Base-by-base conservation (phyloP, 2,329 filamentous ascomycete genomes). In the Trichoderma sp. region DNA sequence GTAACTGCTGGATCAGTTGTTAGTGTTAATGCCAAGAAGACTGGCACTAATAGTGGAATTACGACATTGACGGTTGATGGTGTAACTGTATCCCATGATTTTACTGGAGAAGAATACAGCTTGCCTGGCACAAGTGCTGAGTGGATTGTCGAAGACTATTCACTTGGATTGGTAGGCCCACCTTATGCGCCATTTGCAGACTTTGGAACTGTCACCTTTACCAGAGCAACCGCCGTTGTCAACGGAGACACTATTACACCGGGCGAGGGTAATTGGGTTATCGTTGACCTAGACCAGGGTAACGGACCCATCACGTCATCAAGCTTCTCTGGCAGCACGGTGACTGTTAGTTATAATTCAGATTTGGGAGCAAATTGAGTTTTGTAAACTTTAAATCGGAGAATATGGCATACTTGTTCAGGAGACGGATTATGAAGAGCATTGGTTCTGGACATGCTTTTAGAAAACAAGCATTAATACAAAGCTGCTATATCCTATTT, bases 101-200 rank as follows among this genome's bases (percentile, higher is more conserved):
- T 67, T n/a, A 36, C 47, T 11, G 26, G 50, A 26, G 13, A 67
- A 39, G 28, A 15, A 23, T 67, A 23, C 9, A 50, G 47, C 20
- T 13, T 67, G 47, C 64, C 64, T 15, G 50, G 64, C n/a, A 67
- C 64, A 36, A 67, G 64, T n/a, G 64, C 64, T 30, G 64, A 67
- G 64, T 67, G 64, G 64, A 67, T 67, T 67, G 64, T 67, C 9
- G 64, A 67, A 23, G 64, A 67, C 50, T 67, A 43, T 57, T 9
- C 39, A 50, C 32, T 66, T 50, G 5, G 47, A 47, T 17, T 17
- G 6, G 36, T 6, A 43, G 15, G 7, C 39, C 39, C 30, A 20
- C 20, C 20, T 57, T 50, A 8, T 39, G 64, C 55, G 15, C 50
- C 64, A n/a, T 67, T 67, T 34, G 64, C 64, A 17, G 32, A 67